Evolutionary conservation across 2,329 filamentous ascomycete genomes (phyloP).

Genomic region (Colletotrichum chlorophyti): DNA sequence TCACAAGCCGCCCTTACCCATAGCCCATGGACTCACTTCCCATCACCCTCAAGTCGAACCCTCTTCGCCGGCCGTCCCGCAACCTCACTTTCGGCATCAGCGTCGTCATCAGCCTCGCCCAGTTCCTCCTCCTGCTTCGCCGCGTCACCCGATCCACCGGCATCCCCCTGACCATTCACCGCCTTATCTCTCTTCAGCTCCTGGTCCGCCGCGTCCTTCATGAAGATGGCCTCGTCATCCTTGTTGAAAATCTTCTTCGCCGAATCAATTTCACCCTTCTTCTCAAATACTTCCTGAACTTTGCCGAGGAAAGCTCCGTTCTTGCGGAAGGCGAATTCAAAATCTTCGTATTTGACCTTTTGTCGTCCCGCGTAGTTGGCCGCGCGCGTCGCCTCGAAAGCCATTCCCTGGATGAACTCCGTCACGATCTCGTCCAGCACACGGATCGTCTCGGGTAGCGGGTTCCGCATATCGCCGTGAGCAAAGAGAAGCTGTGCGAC

Average conservation of each 20-base stretch:
- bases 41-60: constrained; percentile 16
- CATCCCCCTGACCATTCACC: constrained; percentile 30
- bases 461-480: constrained; percentile 78
- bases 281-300: constrained; percentile 87
- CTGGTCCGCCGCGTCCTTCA: constrained; percentile 56
- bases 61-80: constrained; percentile 30
- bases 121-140: constrained; percentile 55
- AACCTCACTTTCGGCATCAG: constrained; percentile 37
- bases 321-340: constrained; percentile 89
- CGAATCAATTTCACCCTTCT: constrained; percentile 85
- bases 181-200: constrained; percentile 47
- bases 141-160: constrained; percentile 37
- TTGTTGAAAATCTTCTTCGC: constrained; percentile 78
- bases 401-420: constrained; percentile 94
- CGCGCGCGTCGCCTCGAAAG: constrained; percentile 85
- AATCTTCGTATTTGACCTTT: constrained; percentile 98
- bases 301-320: constrained; percentile 87
- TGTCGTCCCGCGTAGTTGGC: constrained; percentile 88
- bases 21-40: neutral
- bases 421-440: constrained; percentile 95
- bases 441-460: constrained; percentile 83
- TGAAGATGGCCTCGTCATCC: constrained; percentile 68
- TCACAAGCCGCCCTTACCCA: neutral
- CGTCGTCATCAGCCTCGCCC: constrained; percentile 60
- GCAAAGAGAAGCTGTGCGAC: constrained; percentile 79